These are phyloP conservation scores for Colletotrichum paranaense DNA, from an alignment of 2,329 filamentous ascomycete species.

Conservation along the genomic window DNA sequence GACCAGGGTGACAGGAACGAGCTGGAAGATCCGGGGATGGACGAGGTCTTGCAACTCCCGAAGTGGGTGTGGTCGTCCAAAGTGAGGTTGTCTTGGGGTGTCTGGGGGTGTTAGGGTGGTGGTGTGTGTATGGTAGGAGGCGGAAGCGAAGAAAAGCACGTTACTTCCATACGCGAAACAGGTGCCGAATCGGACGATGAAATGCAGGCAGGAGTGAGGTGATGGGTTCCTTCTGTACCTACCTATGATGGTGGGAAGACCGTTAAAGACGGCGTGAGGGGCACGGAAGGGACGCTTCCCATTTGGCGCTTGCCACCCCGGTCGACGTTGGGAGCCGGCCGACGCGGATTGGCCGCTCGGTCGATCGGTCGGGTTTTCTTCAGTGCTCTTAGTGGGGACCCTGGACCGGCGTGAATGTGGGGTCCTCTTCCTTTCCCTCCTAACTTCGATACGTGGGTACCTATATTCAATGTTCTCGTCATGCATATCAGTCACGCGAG, in stretches of 20 bases:
- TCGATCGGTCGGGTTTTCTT: conserved; percentile 17
- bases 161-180: conserved; percentile 8
- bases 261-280: neutral
- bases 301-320: neutral
- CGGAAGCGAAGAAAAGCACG: neutral
- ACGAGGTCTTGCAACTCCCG: neutral
- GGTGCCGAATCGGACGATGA: conserved; percentile 21
- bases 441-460: too few relatives aligned
- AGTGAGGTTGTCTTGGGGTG: neutral
- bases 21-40: conserved; percentile 19
- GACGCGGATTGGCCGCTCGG: conserved; percentile 8
- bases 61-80: neutral
- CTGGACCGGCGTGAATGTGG: neutral
- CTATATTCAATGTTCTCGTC: neutral
- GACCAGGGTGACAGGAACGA: neutral
- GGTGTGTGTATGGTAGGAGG: neutral
- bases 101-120: neutral
- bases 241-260: too few relatives aligned
- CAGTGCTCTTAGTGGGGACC: neutral
- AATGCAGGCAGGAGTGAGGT: conserved; percentile 21
- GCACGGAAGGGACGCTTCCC: neutral
- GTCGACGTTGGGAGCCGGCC: neutral
- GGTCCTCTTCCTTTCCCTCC: neutral
- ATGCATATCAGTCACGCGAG: neutral
- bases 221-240: neutral